These are phyloP conservation scores for Crithidia brevicula DNA, from an alignment of 208 protist species.

Conservation along the genomic window DNA sequence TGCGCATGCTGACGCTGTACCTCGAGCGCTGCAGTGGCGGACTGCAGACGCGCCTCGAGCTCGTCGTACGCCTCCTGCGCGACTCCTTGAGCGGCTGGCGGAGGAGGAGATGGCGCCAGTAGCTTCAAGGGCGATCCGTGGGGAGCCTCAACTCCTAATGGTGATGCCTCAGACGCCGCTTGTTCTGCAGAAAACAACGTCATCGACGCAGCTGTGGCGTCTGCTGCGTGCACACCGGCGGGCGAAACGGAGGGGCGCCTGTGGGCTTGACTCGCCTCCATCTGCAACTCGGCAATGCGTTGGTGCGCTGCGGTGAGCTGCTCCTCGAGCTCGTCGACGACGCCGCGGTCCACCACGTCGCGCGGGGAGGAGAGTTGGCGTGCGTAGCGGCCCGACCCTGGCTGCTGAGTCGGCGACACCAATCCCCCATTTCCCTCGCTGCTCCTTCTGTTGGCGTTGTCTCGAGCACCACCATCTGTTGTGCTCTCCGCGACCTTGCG, in stretches of 20 bases:
- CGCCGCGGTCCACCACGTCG: conserved; percentile 24
- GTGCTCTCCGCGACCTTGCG: not conserved
- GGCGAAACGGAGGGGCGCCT: not conserved
- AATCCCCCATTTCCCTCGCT: not conserved
- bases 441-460: not conserved
- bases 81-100: not conserved
- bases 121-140: not conserved
- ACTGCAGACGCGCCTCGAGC: conserved; percentile 24
- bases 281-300: conserved; percentile 43
- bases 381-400: not conserved
- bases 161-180: not conserved
- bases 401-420: not conserved
- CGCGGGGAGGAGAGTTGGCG: conserved; percentile 15
- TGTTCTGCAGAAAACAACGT: not conserved
- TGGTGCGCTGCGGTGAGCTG: conserved; percentile 43
- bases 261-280: conserved; percentile 1
- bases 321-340: conserved; percentile 52
- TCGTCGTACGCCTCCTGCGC: conserved; percentile 18
- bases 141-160: not conserved
- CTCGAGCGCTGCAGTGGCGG: conserved; percentile 24
- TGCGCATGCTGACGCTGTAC: conserved; percentile 8
- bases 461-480: not conserved
- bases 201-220: not conserved
- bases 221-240: not conserved
- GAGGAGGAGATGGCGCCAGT: not conserved